Conservation (phyloP, 140 eudicot genomes). For the Stevia rebaudiana region DNA sequence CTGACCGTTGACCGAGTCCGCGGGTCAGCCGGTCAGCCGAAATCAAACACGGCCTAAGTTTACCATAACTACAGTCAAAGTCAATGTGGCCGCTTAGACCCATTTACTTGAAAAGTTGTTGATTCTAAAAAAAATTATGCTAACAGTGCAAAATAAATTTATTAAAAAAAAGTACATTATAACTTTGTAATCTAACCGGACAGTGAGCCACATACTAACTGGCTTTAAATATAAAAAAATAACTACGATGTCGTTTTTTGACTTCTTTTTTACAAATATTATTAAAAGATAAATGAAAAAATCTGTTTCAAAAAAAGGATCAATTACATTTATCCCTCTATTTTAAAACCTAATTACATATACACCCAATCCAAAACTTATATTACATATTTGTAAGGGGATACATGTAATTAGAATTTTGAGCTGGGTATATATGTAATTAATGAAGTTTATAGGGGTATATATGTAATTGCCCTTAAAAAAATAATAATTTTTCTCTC, state of each 20-base stretch:
- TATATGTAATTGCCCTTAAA: no score
- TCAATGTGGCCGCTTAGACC: background rate
- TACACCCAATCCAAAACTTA: no score
- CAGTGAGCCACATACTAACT: background rate
- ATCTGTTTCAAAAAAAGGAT: background rate
- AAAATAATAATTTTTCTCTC: background rate
- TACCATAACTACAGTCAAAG: constrained; percentile 1
- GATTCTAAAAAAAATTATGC: background rate
- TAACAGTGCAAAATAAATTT: no score
- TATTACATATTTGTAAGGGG: no score
- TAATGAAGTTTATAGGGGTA: no score
- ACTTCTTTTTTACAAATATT: background rate
- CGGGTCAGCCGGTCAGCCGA: no score
- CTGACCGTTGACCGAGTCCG: no score
- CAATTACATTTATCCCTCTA: no score
- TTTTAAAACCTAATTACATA: no score
- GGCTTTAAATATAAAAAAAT: background rate
- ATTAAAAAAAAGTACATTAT: background rate
- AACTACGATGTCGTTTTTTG: background rate
- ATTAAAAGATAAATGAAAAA: background rate
- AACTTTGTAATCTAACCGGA: background rate
- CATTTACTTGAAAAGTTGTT: background rate
- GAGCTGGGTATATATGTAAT: no score
- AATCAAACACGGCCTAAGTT: no score
- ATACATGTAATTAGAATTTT: no score